A percentile compares a stretch with the other conserved stretches of the same genome.
Evolutionary conservation across 805 yeast species (phyloP).

Genomic region (Torulaspora microellipsoides): DNA sequence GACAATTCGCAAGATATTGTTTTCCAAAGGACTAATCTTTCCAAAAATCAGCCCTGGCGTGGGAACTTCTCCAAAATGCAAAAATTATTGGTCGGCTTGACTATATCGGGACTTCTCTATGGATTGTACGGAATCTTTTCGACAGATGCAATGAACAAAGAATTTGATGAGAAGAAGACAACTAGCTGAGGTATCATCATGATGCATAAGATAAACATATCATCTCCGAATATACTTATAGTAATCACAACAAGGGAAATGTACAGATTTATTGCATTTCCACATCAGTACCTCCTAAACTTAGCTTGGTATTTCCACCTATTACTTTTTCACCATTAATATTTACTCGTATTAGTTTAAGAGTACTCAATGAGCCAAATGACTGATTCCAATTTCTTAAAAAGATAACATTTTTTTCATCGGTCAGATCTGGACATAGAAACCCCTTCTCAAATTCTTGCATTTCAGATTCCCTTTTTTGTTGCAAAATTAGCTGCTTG

Average conservation of each 20-base stretch:
- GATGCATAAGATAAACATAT: too few relatives aligned
- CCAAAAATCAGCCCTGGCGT: too few relatives aligned
- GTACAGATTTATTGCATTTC: conserved; percentile 18
- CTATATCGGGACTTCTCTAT: too few relatives aligned
- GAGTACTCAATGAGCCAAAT: conserved; percentile 65
- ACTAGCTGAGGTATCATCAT: too few relatives aligned
- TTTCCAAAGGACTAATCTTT: conserved; percentile 15
- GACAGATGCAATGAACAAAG: too few relatives aligned
- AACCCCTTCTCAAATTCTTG: conserved; percentile 66
- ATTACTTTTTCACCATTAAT: conserved; percentile 25
- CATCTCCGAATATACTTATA: too few relatives aligned
- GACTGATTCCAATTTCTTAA: conserved; percentile 79
- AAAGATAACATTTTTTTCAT: conserved; percentile 50
- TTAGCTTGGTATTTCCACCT: conserved; percentile 16
- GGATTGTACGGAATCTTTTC: too few relatives aligned
- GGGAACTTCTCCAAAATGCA: too few relatives aligned
- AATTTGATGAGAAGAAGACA: too few relatives aligned
- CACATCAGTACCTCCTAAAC: conserved; percentile 12
- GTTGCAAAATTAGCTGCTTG: conserved; percentile 63
- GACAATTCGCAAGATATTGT: conserved; percentile 20
- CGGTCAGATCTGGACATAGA: conserved; percentile 66
- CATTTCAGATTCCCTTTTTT: conserved; percentile 54
- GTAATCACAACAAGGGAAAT: too few relatives aligned
- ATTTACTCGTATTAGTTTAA: conserved; percentile 44
- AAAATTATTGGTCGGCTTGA: too few relatives aligned